phyloP scores from a whole-genome alignment of 2,329 filamentous ascomycete species.

The Juglanconis juglandina region DNA sequence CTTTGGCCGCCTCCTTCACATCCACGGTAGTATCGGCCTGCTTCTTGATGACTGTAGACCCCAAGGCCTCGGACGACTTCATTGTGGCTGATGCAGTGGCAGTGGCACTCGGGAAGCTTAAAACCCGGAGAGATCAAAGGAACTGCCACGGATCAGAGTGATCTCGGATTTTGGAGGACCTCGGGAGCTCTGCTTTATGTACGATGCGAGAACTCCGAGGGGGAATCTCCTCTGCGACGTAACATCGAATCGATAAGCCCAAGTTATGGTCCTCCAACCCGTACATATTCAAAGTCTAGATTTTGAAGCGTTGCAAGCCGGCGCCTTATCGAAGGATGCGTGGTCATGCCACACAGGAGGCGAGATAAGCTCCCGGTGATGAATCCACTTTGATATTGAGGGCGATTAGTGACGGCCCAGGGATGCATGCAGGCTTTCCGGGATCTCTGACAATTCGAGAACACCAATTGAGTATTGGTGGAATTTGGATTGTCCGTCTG shows the following conservation, averaged over 20 bases:
- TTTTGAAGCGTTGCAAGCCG: not conserved
- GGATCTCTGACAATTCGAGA: too few species aligned
- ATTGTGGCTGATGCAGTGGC: not conserved
- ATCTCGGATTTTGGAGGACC: too few species aligned
- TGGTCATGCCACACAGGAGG: not conserved
- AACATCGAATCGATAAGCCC: not conserved
- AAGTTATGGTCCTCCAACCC: not conserved
- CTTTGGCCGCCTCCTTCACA: constrained; percentile 12
- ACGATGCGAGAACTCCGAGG: too few species aligned
- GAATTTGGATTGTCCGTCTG: too few species aligned
- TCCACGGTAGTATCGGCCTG: not conserved
- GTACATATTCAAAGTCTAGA: not conserved
- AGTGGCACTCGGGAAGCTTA: not conserved
- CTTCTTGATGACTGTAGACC: constrained; percentile 5
- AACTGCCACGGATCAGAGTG: too few species aligned
- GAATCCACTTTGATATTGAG: constrained; percentile 5
- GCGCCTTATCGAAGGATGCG: not conserved
- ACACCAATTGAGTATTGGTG: too few species aligned
- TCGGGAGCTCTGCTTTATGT: too few species aligned
- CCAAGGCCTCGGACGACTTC: not conserved
- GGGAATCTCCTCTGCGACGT: constrained; percentile 1
- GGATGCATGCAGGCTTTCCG: too few species aligned
- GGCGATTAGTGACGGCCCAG: too few species aligned
- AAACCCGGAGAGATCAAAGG: too few species aligned
- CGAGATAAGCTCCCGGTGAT: constrained; percentile 4